Percentiles rank a stretch among this genome's conserved stretches.
Conservation (phyloP, 768 basidiomycete species). For the Mycena galopus region DNA sequence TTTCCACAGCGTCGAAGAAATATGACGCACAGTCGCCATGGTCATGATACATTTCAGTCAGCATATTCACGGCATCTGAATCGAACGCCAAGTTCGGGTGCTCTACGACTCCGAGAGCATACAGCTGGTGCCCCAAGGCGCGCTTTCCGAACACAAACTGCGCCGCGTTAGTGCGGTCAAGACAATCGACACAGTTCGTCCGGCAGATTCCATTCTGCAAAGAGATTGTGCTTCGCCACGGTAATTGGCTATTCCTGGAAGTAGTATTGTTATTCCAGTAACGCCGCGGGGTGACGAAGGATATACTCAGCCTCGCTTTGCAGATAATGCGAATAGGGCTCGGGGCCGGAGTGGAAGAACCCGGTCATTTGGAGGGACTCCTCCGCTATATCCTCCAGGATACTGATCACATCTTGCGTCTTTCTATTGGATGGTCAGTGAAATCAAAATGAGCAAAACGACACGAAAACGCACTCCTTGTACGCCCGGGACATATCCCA, state of each 20-base stretch:
- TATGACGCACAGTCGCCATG: constrained; percentile 87
- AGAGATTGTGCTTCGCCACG: constrained; percentile 76
- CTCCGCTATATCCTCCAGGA: constrained; percentile 94
- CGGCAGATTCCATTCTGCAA: constrained; percentile 94
- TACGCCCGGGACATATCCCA: constrained; percentile 98
- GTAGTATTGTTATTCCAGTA: neutral
- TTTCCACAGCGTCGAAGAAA: neutral
- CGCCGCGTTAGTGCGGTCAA: constrained; percentile 96
- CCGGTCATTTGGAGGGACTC: constrained; percentile 91
- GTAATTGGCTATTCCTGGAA: constrained; percentile 44
- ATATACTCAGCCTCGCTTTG: constrained; percentile 59
- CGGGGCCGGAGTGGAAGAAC: constrained; percentile 95
- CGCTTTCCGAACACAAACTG: constrained; percentile 98
- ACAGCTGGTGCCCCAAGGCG: constrained; percentile 94
- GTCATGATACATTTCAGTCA: constrained; percentile 99
- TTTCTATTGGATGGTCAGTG: constrained; percentile 64
- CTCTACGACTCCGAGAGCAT: constrained; percentile 91
- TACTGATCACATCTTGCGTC: constrained; percentile 95
- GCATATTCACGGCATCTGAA: constrained; percentile 94
- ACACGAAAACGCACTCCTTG: constrained; percentile 75
- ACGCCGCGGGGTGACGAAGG: constrained; percentile 21
- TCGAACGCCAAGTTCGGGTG: constrained; percentile 91
- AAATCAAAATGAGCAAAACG: neutral
- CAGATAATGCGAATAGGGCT: constrained; percentile 81
- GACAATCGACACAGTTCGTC: constrained; percentile 96